Evolutionary conservation across 352 stramenopile genomes (phyloP), one percentile per base, ranked within the genome.

Genomic region (Globisporangium perplexum): DNA sequence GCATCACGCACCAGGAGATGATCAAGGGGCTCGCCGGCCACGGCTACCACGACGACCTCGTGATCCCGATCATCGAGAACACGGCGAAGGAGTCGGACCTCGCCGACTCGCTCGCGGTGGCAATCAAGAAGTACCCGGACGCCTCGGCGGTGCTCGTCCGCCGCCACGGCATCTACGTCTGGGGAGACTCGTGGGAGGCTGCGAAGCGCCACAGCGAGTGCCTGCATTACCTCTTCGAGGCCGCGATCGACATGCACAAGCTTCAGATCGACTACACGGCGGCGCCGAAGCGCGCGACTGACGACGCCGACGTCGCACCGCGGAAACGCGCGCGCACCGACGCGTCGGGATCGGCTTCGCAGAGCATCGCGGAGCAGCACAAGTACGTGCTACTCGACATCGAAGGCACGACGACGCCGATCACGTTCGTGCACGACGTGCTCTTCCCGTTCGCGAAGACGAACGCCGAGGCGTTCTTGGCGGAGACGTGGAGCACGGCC

Each of bases 51-150:
- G 86, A 96, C 59, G 75, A 94, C n/a, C 67, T 98, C 36, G 86
- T 97, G 43, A 79, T 99, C 47, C 96, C 96, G 15, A 97, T 99
- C 60, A 98, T 99, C 49, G 91, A 98, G 55, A 99, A 99, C 77
- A 95, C 88, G 36, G 88, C 93, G 0, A 86, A 85, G 20, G 96
- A 99, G 68, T 89, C 94, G 48, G 69, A 94, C 30, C 76, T 99
- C 10, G 87, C 93, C 1, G 85, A 95, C 49, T 86, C 93, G 30
- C 74, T 99, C 38, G 83, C 80, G 22, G 65, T 64, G 1, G 93
- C 79, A 7, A 93, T 98, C 36, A 45, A 74, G 41, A 73, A 71
- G 28, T 97, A 98, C 66, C 95, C 96, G 4, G 79, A 85, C 39
- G 79, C 83, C 22, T 95, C 83, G 56, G 94, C 93, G 39, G 95